Conservation (phyloP, 179 eudicot genomes). For the Gypsophila paniculata region DNA sequence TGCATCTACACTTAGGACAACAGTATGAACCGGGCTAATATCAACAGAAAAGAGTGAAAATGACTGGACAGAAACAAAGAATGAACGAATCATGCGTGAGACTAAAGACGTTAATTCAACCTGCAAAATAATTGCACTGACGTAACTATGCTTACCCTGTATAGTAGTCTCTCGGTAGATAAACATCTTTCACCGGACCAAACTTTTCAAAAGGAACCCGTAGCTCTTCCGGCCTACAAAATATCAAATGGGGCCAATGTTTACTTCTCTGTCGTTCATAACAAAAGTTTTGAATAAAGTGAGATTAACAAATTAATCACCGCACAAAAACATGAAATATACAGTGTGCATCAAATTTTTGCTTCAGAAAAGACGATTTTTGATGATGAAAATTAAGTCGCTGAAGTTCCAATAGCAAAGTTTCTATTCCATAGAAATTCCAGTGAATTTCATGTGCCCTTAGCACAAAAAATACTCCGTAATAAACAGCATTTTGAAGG, state of each 20-base stretch:
- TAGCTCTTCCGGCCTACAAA: slow-evolving; percentile 77
- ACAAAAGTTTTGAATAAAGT: not conserved
- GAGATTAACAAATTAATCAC: not conserved
- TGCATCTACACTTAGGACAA: slow-evolving; percentile 1
- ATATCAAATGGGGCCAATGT: not conserved
- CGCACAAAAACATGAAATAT: no score
- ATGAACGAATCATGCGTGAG: not conserved
- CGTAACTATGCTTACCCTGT: slow-evolving; percentile 47
- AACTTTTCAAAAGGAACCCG: slow-evolving; percentile 63
- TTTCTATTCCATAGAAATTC: not conserved
- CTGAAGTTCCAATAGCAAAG: not conserved
- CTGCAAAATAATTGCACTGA: not conserved
- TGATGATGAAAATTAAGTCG: not conserved
- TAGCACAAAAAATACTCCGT: no score
- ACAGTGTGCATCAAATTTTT: not conserved
- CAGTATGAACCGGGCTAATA: not conserved
- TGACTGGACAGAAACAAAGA: not conserved
- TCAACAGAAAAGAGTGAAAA: not conserved
- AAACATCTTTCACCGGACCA: slow-evolving; percentile 78
- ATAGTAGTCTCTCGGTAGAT: slow-evolving; percentile 75
- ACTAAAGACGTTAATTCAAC: not conserved
- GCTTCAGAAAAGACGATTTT: not conserved
- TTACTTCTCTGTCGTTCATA: not conserved
- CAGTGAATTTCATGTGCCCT: no score
- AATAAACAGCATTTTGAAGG: no score